These are phyloP conservation scores for Diplodia scrobiculata DNA, from an alignment of 2,329 filamentous ascomycete genomes.

Conservation along the genomic window DNA sequence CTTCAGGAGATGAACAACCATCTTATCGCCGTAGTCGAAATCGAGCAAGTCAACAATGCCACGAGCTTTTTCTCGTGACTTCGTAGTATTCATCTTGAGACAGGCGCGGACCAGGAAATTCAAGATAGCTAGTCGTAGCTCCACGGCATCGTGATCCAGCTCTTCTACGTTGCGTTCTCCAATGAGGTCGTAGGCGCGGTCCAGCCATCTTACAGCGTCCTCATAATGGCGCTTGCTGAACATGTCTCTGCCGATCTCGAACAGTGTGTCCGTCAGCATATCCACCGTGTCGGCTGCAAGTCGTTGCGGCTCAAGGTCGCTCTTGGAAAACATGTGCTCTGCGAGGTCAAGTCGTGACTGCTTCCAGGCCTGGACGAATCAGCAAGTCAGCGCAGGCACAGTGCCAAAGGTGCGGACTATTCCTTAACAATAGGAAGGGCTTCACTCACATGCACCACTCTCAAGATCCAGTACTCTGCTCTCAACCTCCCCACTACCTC, in stretches of 20 bases:
- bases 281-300: constrained; percentile 53
- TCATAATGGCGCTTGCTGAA: constrained; percentile 56
- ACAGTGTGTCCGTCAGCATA: constrained; percentile 66
- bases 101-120: constrained; percentile 63
- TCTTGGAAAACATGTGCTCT: constrained; percentile 73
- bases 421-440: too few relatives aligned
- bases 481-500: constrained; percentile 49
- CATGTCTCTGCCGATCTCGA: constrained; percentile 69
- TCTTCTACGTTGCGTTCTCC: constrained; percentile 57
- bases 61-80: constrained; percentile 56
- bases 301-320: constrained; percentile 51
- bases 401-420: neutral
- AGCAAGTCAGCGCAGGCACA: constrained; percentile 9
- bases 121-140: constrained; percentile 67
- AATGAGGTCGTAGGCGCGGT: constrained; percentile 65
- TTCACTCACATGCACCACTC: constrained; percentile 65
- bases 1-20: constrained; percentile 67
- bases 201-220: constrained; percentile 70
- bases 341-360: constrained; percentile 73
- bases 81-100: constrained; percentile 52
- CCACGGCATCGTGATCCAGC: constrained; percentile 61
- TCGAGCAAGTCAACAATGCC: constrained; percentile 64
- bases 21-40: constrained; percentile 63
- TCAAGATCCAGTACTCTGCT: constrained; percentile 66
- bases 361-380: constrained; percentile 65